Percentiles rank a stretch among this genome's conserved stretches.
These are phyloP conservation scores for Pythium angustatum DNA, from an alignment of 352 stramenopile genomes.

Conservation along the genomic window DNA sequence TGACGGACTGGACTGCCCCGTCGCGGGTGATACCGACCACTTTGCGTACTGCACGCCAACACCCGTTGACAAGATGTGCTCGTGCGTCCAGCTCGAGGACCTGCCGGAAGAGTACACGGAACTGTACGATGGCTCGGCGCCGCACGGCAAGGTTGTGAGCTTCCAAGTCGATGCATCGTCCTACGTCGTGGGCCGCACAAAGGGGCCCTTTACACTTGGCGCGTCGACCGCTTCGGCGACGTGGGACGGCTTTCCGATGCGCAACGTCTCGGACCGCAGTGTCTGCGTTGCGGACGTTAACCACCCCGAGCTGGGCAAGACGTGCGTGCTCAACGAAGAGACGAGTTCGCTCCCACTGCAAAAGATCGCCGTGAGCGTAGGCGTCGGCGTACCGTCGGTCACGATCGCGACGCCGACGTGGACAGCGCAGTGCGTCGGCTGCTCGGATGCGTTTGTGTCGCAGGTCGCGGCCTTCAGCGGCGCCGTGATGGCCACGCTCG, in stretches of 20 bases:
- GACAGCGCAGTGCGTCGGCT: conserved; percentile 15
- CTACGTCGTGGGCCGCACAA: conserved; percentile 13
- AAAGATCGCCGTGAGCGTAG: too few relatives aligned
- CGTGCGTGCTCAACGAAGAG: conserved; percentile 1
- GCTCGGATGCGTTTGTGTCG: conserved; percentile 13
- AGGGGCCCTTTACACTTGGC: conserved; percentile 3
- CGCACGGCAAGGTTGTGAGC: conserved; percentile 1
- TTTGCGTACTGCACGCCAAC: conserved; percentile 20
- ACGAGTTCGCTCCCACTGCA: too few relatives aligned
- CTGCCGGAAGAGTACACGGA: conserved; percentile 19
- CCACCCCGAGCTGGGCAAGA: conserved; percentile 14
- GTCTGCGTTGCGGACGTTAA: conserved; percentile 13
- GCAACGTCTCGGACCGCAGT: conserved; percentile 5
- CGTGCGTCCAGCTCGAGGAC: conserved; percentile 19
- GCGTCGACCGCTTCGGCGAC: not conserved
- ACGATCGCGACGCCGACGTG: conserved; percentile 2
- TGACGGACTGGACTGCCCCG: conserved; percentile 3
- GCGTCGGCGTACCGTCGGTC: not conserved
- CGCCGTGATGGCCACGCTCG: not conserved
- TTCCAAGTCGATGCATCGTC: not conserved
- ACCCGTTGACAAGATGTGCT: conserved; percentile 15
- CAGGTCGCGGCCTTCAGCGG: conserved; percentile 6
- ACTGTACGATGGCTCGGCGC: conserved; percentile 13
- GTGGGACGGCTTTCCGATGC: conserved; percentile 5
- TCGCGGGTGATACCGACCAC: conserved; percentile 14